Evolutionary conservation across 2,329 filamentous ascomycete genomes (phyloP).

Genomic region (Davidsoniella virescens): DNA sequence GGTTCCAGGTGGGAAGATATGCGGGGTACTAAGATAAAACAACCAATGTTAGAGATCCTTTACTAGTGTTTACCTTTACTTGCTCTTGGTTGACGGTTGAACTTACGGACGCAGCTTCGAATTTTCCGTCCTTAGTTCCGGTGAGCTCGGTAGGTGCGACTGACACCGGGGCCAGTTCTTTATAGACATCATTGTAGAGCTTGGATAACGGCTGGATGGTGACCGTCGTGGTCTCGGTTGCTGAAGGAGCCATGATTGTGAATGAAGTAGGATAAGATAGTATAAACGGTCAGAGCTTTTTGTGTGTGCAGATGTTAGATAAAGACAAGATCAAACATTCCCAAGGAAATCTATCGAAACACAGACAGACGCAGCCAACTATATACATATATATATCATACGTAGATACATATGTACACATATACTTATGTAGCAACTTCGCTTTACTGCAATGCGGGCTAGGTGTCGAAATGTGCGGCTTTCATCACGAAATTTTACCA

Average conservation of each 20-base stretch:
- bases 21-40: conserved; percentile 38
- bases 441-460: background rate
- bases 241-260: conserved; percentile 9
- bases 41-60: background rate
- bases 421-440: background rate
- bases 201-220: background rate
- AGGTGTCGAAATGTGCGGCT: background rate
- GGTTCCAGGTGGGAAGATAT: conserved; percentile 58
- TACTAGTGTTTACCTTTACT: background rate
- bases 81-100: background rate
- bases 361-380: no score
- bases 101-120: conserved; percentile 10
- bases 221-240: conserved; percentile 5
- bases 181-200: conserved; percentile 11
- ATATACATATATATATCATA: no score
- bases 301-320: background rate
- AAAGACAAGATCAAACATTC: no score
- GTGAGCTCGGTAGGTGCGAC: conserved; percentile 10
- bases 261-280: background rate
- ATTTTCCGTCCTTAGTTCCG: conserved; percentile 8
- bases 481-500: no score
- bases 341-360: no score
- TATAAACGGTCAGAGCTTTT: background rate
- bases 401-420: background rate
- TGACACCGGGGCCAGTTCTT: conserved; percentile 9